A percentile compares a stretch with the other conserved stretches of the same genome.
phyloP scores from a whole-genome alignment of 192 early-diverging fungal species.

The Mortierella alpina region DNA sequence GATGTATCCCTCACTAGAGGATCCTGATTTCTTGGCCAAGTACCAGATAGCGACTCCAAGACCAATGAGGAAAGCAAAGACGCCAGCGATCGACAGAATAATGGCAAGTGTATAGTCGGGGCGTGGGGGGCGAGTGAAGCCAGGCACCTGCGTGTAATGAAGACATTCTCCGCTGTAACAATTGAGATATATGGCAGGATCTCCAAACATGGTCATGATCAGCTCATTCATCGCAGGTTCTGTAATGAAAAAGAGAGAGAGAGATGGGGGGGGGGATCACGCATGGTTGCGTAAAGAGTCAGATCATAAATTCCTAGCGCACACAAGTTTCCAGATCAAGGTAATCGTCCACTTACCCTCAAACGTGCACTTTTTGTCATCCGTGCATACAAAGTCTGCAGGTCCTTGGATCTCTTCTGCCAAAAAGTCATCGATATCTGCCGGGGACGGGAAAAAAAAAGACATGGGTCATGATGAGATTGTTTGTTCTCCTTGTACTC shows the following conservation, averaged over 20 bases:
- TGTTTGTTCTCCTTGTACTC: no score
- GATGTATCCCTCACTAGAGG: slow-evolving; percentile 40
- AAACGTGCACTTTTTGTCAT: slow-evolving; percentile 67
- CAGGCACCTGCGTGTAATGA: slow-evolving; percentile 88
- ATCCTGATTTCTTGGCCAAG: slow-evolving; percentile 41
- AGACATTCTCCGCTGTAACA: slow-evolving; percentile 90
- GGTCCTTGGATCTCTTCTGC: slow-evolving; percentile 84
- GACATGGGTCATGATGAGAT: not conserved
- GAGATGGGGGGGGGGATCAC: not conserved
- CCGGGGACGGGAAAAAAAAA: not conserved
- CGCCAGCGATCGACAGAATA: slow-evolving; percentile 53
- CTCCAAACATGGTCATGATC: slow-evolving; percentile 83
- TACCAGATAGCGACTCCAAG: slow-evolving; percentile 40
- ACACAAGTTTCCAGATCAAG: slow-evolving; percentile 14
- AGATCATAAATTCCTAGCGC: slow-evolving; percentile 48
- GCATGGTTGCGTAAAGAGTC: not conserved
- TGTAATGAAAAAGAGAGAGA: slow-evolving; percentile 29
- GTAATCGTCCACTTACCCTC: slow-evolving; percentile 45
- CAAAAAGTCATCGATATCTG: slow-evolving; percentile 84
- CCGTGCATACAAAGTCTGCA: slow-evolving; percentile 72
- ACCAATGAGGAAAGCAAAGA: slow-evolving; percentile 52
- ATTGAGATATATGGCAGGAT: slow-evolving; percentile 80
- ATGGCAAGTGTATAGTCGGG: slow-evolving; percentile 53
- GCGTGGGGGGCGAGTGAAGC: slow-evolving; percentile 64
- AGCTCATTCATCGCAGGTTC: slow-evolving; percentile 88